Evolutionary conservation across 192 early-diverging fungal genomes (phyloP).

Genomic region (Coemansia sp.): DNA sequence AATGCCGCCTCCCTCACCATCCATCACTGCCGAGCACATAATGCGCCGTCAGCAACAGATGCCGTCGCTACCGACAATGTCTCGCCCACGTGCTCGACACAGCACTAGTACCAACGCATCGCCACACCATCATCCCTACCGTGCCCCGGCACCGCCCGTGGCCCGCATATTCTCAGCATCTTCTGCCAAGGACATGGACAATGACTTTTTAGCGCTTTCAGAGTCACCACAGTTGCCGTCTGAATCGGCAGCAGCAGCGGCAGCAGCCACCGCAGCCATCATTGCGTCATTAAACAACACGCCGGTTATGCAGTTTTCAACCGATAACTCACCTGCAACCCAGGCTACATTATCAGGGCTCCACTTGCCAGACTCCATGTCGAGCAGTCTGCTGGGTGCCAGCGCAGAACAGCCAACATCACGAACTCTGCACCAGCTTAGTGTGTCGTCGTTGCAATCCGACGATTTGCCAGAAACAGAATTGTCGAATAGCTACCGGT

Average conservation of each 20-base stretch:
- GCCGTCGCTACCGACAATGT: not conserved
- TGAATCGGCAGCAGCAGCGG: not conserved
- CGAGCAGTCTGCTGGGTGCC: not conserved
- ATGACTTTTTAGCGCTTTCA: not conserved
- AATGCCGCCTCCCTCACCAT: constrained; percentile 47
- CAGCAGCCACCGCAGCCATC: constrained; percentile 8
- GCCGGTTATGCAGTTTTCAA: constrained; percentile 7
- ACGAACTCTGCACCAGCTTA: constrained; percentile 30
- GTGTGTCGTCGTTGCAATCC: constrained; percentile 1
- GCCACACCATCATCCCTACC: constrained; percentile 16
- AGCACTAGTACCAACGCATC: constrained; percentile 11
- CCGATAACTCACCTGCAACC: not conserved
- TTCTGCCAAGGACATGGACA: not conserved
- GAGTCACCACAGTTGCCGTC: not conserved
- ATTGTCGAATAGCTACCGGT: no score
- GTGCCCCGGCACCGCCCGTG: not conserved
- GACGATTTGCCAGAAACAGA: no score
- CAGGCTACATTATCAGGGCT: constrained; percentile 6
- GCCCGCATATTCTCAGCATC: not conserved
- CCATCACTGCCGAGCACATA: constrained; percentile 42
- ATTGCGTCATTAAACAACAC: constrained; percentile 26
- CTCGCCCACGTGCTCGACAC: not conserved
- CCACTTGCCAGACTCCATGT: constrained; percentile 9
- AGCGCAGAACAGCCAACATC: not conserved
- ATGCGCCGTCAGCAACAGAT: constrained; percentile 36